Percentiles rank a stretch among this genome's conserved stretches.
Conservation (phyloP, 192 early-diverging fungal genomes). For the Paraglomus brasilianum region DNA sequence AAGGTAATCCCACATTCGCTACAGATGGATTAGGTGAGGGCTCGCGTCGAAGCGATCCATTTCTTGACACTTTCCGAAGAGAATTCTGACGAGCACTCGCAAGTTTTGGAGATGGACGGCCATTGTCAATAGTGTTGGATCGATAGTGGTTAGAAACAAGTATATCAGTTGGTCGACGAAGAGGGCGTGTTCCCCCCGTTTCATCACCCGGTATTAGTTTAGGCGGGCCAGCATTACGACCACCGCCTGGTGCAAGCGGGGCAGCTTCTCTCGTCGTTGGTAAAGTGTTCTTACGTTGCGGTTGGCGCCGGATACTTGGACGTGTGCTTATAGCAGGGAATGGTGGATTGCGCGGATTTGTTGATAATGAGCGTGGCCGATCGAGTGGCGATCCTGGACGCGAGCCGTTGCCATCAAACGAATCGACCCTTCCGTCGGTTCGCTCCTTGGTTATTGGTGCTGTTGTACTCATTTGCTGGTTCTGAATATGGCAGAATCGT, state of each 20-base stretch:
- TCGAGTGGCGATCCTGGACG: constrained; percentile 1
- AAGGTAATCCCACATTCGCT: no score
- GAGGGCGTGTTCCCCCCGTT: neutral
- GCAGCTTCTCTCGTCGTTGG: neutral
- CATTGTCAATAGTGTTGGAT: constrained; percentile 21
- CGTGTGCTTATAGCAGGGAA: neutral
- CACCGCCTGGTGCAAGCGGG: no score
- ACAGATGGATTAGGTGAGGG: no score
- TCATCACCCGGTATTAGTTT: neutral
- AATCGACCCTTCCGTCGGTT: constrained; percentile 13
- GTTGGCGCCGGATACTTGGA: neutral
- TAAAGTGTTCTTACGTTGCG: neutral
- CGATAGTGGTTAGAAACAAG: neutral
- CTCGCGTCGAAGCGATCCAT: neutral
- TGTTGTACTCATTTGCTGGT: constrained; percentile 12
- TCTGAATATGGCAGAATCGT: constrained; percentile 24
- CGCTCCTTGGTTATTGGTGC: constrained; percentile 16
- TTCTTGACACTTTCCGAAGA: neutral
- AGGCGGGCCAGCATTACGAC: neutral
- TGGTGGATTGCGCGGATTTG: constrained; percentile 22
- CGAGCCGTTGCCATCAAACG: neutral
- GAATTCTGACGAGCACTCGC: neutral
- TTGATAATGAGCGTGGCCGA: constrained; percentile 20
- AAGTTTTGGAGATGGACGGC: constrained; percentile 21
- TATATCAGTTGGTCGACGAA: neutral